Evolutionary conservation across 192 early-diverging fungal species (phyloP).

Genomic region (Lobosporangium transversale): DNA sequence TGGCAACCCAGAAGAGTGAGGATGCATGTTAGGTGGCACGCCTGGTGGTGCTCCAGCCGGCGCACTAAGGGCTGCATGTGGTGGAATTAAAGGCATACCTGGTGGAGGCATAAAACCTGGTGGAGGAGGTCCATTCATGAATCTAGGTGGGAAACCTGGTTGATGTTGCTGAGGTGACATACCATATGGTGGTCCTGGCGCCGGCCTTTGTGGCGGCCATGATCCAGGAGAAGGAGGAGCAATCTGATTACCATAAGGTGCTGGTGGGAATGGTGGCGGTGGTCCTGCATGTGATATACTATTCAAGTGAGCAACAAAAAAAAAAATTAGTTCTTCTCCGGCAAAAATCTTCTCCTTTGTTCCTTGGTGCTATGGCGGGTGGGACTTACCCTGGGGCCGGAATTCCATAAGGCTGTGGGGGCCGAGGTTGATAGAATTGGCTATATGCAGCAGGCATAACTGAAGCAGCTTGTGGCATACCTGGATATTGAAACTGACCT

Average conservation of each 20-base stretch:
- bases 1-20: slow-evolving; percentile 9
- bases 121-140: slow-evolving; percentile 57
- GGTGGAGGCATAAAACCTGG: slow-evolving; percentile 39
- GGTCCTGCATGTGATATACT: slow-evolving; percentile 45
- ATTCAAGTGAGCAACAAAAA: neutral
- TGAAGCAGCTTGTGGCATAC: slow-evolving; percentile 54
- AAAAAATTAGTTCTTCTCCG: neutral
- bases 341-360: neutral
- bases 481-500: slow-evolving; percentile 56
- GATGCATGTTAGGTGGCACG: slow-evolving; percentile 31
- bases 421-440: slow-evolving; percentile 62
- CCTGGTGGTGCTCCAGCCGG: slow-evolving; percentile 31
- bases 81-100: slow-evolving; percentile 50
- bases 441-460: slow-evolving; percentile 66
- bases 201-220: slow-evolving; percentile 35
- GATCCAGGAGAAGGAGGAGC: slow-evolving; percentile 30
- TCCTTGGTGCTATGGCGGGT: no score
- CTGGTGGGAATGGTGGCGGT: slow-evolving; percentile 51
- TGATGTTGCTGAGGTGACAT: slow-evolving; percentile 56
- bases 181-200: slow-evolving; percentile 34
- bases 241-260: slow-evolving; percentile 45
- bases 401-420: slow-evolving; percentile 38
- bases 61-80: slow-evolving; percentile 27
- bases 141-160: slow-evolving; percentile 59
- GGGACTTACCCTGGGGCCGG: slow-evolving; percentile 45